phyloP scores from a whole-genome alignment of 2,329 filamentous ascomycete genomes.

The Diplodia mutila region DNA sequence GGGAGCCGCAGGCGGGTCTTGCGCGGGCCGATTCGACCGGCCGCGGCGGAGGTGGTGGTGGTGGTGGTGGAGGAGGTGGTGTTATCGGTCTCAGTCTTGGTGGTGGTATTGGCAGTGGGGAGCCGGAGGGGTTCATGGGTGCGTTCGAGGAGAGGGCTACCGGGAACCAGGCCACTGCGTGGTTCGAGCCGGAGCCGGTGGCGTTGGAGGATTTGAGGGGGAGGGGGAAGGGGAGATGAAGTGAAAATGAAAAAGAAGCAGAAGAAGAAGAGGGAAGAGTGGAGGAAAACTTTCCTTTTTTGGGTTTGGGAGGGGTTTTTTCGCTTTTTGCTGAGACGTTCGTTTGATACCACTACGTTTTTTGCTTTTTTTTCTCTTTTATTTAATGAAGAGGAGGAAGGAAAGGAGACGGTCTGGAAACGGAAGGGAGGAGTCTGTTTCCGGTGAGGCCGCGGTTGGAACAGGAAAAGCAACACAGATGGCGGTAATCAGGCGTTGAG shows the following conservation, averaged over 20 bases:
- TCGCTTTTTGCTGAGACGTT: neutral
- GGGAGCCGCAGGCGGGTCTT: neutral
- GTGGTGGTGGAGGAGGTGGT: neutral
- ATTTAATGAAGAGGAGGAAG: neutral
- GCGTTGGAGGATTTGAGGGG: slow-evolving; percentile 8
- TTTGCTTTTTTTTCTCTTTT: neutral
- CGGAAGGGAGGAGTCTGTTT: neutral
- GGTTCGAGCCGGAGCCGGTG: slow-evolving; percentile 25
- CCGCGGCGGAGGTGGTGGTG: neutral
- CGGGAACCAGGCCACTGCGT: slow-evolving; percentile 13
- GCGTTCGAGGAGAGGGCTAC: neutral
- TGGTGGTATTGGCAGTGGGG: neutral
- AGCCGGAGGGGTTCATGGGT: neutral
- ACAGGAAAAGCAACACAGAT: neutral
- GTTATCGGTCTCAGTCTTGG: too few species aligned
- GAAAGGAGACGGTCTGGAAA: neutral
- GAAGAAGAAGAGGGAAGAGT: neutral
- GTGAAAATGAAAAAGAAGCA: too few species aligned
- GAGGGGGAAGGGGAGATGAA: neutral
- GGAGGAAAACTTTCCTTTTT: neutral
- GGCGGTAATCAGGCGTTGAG: neutral
- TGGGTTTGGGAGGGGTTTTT: neutral
- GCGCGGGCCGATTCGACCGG: neutral
- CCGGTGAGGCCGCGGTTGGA: neutral
- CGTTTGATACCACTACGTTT: slow-evolving; percentile 14